Conservation (phyloP, 2,329 filamentous ascomycete genomes). For the Xylariaceae sp. region DNA sequence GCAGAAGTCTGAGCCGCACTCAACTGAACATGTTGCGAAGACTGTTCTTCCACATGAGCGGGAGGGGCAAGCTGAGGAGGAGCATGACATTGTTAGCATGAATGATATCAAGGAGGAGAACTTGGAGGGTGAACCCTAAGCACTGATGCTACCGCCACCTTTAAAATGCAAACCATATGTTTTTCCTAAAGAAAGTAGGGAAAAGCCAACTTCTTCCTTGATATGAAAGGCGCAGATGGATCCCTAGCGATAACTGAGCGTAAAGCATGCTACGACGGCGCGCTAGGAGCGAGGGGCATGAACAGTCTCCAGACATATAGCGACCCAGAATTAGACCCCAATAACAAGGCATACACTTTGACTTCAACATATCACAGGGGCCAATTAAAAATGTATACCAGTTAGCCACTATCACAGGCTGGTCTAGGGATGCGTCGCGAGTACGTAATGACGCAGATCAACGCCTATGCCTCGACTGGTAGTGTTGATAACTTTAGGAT, state of each 20-base stretch:
- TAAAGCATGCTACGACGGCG: constrained; percentile 44
- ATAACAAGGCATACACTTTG: too few relatives aligned
- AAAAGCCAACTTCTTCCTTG: too few relatives aligned
- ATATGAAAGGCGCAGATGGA: constrained; percentile 34
- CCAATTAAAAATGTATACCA: constrained; percentile 4
- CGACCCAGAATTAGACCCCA: too few relatives aligned
- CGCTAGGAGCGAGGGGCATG: too few relatives aligned
- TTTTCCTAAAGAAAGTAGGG: too few relatives aligned
- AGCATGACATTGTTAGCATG: neutral
- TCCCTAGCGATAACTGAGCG: constrained; percentile 32
- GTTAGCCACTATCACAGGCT: constrained; percentile 2
- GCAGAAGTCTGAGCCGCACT: too few relatives aligned
- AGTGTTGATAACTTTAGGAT: neutral
- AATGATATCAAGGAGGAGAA: neutral
- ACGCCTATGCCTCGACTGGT: neutral
- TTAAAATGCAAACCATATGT: too few relatives aligned
- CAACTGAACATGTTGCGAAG: neutral
- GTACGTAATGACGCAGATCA: constrained; percentile 11
- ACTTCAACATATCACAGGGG: constrained; percentile 12
- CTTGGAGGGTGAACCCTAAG: neutral
- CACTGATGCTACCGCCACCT: neutral
- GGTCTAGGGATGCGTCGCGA: neutral
- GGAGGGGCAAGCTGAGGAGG: neutral
- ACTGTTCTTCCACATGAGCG: neutral
- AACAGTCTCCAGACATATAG: too few relatives aligned